These are phyloP conservation scores for Camellia oleifera DNA, from an alignment of 179 eudicot species.

Conservation along the genomic window DNA sequence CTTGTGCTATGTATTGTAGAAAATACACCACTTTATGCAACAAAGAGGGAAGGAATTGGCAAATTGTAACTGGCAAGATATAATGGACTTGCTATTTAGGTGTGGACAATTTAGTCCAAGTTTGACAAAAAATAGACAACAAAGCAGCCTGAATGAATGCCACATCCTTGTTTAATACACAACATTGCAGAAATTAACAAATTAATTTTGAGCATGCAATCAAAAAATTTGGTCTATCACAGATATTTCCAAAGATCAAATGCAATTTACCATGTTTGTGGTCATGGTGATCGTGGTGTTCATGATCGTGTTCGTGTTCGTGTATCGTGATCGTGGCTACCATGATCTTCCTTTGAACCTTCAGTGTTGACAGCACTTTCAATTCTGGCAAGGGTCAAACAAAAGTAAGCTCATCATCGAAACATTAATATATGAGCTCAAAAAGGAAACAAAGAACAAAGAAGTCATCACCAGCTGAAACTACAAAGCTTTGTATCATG, in stretches of 20 bases:
- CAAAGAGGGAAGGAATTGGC: too few relatives aligned
- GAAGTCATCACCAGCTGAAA: background rate
- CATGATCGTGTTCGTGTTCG: conserved; percentile 44
- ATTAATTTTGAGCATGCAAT: background rate
- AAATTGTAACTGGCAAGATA: too few relatives aligned
- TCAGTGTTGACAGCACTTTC: conserved; percentile 81
- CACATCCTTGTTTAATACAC: too few relatives aligned
- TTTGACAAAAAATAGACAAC: too few relatives aligned
- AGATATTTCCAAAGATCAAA: background rate
- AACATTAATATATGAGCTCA: background rate
- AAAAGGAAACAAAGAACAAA: background rate
- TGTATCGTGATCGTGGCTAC: conserved; percentile 46
- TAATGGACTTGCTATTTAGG: too few relatives aligned
- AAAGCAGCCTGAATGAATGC: too few relatives aligned
- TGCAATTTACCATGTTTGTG: conserved; percentile 55
- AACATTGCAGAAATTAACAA: background rate
- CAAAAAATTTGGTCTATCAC: background rate
- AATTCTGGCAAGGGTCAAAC: conserved; percentile 55
- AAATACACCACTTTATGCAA: too few relatives aligned
- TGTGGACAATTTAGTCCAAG: too few relatives aligned
- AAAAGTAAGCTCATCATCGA: conserved; percentile 9
- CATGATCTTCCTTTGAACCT: conserved; percentile 69
- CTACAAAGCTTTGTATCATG: background rate
- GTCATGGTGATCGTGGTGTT: conserved; percentile 64
- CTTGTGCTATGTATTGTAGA: too few relatives aligned